Conservation (phyloP, 129 eudicot genomes). For the Saussurea involucrata region DNA sequence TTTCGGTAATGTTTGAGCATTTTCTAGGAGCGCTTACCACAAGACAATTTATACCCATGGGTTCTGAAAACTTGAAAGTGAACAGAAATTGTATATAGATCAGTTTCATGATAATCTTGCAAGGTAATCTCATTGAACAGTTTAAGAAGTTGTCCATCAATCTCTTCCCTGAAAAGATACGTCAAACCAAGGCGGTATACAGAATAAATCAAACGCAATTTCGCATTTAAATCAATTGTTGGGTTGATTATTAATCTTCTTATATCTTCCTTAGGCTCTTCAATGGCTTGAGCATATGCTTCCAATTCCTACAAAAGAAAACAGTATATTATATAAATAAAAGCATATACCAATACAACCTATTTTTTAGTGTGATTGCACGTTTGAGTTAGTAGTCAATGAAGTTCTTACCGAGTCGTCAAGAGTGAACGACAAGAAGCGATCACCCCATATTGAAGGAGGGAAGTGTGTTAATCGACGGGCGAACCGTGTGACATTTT, state of each 20-base stretch:
- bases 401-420: not conserved
- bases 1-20: not conserved
- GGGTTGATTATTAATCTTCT: not conserved
- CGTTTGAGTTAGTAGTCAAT: not conserved
- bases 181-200: not conserved
- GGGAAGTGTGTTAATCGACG: not conserved
- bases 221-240: not conserved
- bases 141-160: not conserved
- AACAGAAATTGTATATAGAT: not conserved
- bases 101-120: not conserved
- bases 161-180: not conserved
- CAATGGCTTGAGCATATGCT: not conserved
- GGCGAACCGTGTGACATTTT: not conserved
- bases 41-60: not conserved
- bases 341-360: not conserved
- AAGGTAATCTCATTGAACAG: not conserved
- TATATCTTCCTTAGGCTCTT: not conserved
- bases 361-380: not conserved
- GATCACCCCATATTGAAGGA: not conserved
- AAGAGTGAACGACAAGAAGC: not conserved
- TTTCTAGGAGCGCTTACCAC: not conserved
- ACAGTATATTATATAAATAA: too few species aligned
- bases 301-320: not conserved
- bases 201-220: not conserved
- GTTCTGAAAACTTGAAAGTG: not conserved